phyloP scores from a whole-genome alignment of 441 rosid species.

The Populus hybrid region DNA sequence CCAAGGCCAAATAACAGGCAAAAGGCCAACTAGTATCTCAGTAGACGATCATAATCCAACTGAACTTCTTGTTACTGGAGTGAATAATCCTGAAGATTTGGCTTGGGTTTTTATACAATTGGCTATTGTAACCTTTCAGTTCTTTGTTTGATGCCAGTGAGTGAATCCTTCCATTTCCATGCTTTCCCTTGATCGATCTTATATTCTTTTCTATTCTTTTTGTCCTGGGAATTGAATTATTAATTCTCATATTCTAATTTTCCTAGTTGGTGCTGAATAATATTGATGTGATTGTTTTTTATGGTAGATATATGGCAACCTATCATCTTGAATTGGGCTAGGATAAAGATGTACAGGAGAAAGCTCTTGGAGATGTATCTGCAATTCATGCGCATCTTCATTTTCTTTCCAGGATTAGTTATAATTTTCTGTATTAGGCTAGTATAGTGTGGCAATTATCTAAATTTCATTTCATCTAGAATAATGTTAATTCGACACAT shows the following conservation, averaged over 20 bases:
- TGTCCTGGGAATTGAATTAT: neutral
- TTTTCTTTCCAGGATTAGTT: slow-evolving; percentile 86
- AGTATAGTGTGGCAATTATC: no score
- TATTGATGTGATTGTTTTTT: neutral
- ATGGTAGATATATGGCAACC: slow-evolving; percentile 44
- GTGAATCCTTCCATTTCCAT: slow-evolving; percentile 8
- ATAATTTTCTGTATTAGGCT: neutral
- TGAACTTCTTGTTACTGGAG: slow-evolving; percentile 50
- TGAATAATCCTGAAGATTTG: slow-evolving; percentile 60
- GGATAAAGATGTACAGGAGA: slow-evolving; percentile 84
- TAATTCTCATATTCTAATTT: neutral
- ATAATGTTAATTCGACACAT: neutral
- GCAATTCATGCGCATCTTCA: slow-evolving; percentile 85
- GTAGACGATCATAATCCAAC: no score
- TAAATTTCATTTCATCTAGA: neutral
- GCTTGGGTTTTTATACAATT: slow-evolving; percentile 38
- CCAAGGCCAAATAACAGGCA: no score
- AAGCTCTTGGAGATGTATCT: slow-evolving; percentile 74
- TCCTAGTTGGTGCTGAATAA: neutral
- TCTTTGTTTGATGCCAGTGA: slow-evolving; percentile 78
- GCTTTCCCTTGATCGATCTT: no score
- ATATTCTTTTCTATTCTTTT: neutral
- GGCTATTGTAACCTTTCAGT: slow-evolving; percentile 59
- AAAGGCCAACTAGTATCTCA: no score
- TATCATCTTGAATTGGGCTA: slow-evolving; percentile 83